A percentile compares a stretch with the other conserved stretches of the same genome.
Conservation (phyloP, 441 rosid genomes). For the Syzygium malaccense region DNA sequence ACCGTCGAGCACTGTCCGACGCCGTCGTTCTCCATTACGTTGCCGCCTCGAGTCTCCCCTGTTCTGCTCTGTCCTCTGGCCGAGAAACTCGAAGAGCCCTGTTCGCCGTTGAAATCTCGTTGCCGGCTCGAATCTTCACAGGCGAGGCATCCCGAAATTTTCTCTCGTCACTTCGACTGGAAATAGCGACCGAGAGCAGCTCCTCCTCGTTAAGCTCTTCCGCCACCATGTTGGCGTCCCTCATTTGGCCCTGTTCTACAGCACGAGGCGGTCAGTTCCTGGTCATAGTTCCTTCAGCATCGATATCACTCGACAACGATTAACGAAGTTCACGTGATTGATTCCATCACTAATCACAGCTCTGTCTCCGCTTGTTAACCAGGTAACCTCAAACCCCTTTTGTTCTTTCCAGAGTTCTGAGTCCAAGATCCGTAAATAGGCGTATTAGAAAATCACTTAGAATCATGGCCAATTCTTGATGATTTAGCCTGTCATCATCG, state of each 20-base stretch:
- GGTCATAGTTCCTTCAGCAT: background rate
- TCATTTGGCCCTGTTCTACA: background rate
- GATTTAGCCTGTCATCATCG: rapidly evolving
- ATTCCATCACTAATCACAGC: background rate
- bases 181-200: rapidly evolving
- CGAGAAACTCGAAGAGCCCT: background rate
- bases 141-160: background rate
- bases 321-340: rapidly evolving
- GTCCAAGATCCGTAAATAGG: background rate
- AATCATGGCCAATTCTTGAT: background rate
- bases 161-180: background rate
- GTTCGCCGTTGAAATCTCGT: background rate
- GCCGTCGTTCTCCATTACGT: background rate
- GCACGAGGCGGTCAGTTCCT: background rate
- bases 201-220: background rate
- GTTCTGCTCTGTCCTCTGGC: background rate
- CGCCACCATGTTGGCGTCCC: background rate
- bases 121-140: background rate
- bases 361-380: background rate
- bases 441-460: background rate
- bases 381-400: background rate
- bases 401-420: background rate
- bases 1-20: background rate
- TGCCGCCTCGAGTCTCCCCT: background rate
- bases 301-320: background rate